Base-by-base conservation (phyloP, 1,284 basidiomycete genomes). In the Gomphus bonarii region DNA sequence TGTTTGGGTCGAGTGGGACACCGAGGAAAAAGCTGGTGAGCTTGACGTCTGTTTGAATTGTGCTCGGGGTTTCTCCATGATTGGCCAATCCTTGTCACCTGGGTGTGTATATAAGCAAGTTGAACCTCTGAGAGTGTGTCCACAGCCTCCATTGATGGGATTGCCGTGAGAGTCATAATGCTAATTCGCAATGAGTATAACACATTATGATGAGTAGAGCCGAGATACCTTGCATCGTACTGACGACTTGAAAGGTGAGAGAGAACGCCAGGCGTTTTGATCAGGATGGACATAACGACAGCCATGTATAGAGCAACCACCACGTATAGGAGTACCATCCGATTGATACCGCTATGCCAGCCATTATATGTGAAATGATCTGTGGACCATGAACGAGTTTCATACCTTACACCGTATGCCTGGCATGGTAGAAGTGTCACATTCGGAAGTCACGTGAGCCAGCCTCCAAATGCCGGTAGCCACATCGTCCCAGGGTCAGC, bases 191-290 rank as follows among this genome's bases (percentile, higher is more conserved):
- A 28, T 51, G 33, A 36, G 38, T 12, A n/a, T 48, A 31, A 9
- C 16, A 30, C 25, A 30, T 11, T 20, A 4, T 36, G 33, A 38
- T 20, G 5, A 11, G n/a, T 20, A 25, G 16, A 22, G 16, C 22
- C 35, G 11, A 54, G 40, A 25, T 25, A 54, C 52, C 52, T 18
- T 54, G 28, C 52, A 54, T 12, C 52, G 52, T 28, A 12, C 25
- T 20, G 11, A 16, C 11, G 16, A 1, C 33, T 38, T 38, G 22
- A 25, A 38, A 40, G 33, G 49, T 33, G 3, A 33, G 10, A 36
- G 20, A n/a, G 12, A 30, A 36, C 12, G 11, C 52, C 52, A 43
- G 25, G 14, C 52, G 8, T 16, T 42, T 30, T 42, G 30, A 3
- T 30, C 20, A 9, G 52, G 52, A 30, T 54, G 52, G 7, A 44